Conservation (phyloP, 2,329 filamentous ascomycete species). For the Apiospora sp. region DNA sequence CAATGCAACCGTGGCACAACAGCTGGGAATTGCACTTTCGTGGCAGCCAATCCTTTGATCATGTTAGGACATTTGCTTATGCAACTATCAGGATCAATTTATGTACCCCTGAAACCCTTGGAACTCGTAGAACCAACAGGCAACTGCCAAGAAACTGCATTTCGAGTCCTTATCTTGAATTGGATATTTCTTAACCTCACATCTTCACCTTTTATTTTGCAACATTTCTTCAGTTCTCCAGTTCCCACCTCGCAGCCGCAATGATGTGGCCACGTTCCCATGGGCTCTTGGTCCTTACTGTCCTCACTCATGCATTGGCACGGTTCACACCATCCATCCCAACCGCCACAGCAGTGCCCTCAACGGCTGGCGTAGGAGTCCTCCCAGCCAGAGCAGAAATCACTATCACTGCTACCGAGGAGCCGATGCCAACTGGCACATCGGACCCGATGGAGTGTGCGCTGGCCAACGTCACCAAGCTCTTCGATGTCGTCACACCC, state of each 20-base stretch:
- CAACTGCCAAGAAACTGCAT: background rate
- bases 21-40: background rate
- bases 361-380: background rate
- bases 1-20: background rate
- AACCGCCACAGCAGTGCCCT: background rate
- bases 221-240: background rate
- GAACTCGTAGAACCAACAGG: background rate
- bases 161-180: background rate
- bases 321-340: background rate
- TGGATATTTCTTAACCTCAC: background rate
- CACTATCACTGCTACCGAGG: background rate
- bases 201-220: background rate
- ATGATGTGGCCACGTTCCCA: background rate
- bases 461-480: slow-evolving; percentile 24
- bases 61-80: background rate
- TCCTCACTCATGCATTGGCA: background rate
- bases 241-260: background rate
- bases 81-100: background rate
- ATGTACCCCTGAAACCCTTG: background rate
- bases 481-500: slow-evolving; percentile 26
- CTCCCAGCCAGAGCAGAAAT: background rate
- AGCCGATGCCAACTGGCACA: background rate
- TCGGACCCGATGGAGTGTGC: slow-evolving; percentile 27
- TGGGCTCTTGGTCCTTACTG: background rate
- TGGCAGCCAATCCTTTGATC: background rate